These are phyloP conservation scores for Pleurotus eryngii DNA, from an alignment of 768 basidiomycete genomes.

Conservation along the genomic window DNA sequence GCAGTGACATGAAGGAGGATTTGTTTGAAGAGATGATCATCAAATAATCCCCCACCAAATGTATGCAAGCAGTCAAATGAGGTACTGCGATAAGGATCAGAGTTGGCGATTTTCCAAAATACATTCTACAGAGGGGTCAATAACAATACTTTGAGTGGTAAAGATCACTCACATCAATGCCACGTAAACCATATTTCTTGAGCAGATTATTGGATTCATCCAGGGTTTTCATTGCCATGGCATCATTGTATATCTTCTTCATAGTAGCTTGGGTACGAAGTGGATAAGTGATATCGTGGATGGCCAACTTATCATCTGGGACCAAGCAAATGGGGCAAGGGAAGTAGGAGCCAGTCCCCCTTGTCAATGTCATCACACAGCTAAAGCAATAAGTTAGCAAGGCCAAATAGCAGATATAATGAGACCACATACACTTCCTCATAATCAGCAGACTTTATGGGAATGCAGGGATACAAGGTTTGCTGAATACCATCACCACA, in stretches of 20 bases:
- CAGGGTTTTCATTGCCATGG: conserved; percentile 6
- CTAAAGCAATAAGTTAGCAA: conserved; percentile 15
- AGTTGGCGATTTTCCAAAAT: conserved; percentile 33
- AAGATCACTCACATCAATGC: conserved; percentile 18
- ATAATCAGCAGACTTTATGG: conserved; percentile 39
- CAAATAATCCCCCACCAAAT: conserved; percentile 27
- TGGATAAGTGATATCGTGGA: conserved; percentile 15
- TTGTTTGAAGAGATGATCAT: conserved; percentile 26
- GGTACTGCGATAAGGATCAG: conserved; percentile 29
- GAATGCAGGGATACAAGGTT: conserved; percentile 30
- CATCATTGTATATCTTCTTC: conserved; percentile 12
- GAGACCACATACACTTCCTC: conserved; percentile 40
- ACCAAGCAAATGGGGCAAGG: conserved; percentile 39
- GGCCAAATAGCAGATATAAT: not conserved
- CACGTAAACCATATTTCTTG: conserved; percentile 17
- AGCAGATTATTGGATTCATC: conserved; percentile 11
- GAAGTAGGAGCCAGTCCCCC: conserved; percentile 21
- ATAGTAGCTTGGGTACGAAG: conserved; percentile 15
- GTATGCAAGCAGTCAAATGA: conserved; percentile 39
- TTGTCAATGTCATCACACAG: conserved; percentile 35
- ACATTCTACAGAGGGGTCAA: conserved; percentile 27
- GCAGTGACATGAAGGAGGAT: conserved; percentile 18
- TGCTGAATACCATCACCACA: conserved; percentile 26
- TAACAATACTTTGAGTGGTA: not conserved
- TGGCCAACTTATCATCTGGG: conserved; percentile 18